Percentiles rank a stretch among this genome's conserved stretches.
phyloP scores from a whole-genome alignment of 2,329 filamentous ascomycete species.

The Akanthomyces dipterigenus region DNA sequence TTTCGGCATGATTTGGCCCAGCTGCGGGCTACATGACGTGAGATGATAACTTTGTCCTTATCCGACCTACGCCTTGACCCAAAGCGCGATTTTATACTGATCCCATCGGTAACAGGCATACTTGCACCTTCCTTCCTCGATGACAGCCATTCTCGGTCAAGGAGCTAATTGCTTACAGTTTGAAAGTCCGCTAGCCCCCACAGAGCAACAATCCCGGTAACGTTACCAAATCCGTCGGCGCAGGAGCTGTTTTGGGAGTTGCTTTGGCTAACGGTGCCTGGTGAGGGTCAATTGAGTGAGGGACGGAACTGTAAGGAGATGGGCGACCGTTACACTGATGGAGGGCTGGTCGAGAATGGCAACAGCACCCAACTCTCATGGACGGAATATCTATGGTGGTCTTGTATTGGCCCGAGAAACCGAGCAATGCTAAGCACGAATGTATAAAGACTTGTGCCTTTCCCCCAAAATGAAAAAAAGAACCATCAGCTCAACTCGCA shows the following conservation, averaged over 20 bases:
- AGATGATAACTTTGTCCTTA: background rate
- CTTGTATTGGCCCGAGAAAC: background rate
- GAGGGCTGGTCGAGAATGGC: background rate
- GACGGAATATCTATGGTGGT: no score
- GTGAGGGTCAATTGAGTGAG: background rate
- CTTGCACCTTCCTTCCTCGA: background rate
- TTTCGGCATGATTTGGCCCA: background rate
- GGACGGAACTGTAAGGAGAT: background rate
- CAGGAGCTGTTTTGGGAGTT: background rate
- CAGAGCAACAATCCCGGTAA: background rate
- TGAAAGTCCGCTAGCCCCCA: background rate
- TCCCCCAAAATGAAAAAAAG: background rate
- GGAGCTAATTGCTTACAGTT: background rate
- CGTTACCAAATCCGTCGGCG: background rate
- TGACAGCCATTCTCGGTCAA: background rate
- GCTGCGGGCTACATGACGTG: background rate
- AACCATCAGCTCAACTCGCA: background rate
- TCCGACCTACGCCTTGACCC: background rate
- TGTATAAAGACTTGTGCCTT: background rate
- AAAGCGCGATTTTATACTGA: background rate
- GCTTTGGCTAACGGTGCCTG: background rate
- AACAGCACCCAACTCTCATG: background rate
- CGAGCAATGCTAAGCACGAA: background rate
- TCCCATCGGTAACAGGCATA: background rate
- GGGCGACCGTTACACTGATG: no score